These are phyloP conservation scores for Salix suchowensis DNA, from an alignment of 345 rosid genomes.

Conservation along the genomic window DNA sequence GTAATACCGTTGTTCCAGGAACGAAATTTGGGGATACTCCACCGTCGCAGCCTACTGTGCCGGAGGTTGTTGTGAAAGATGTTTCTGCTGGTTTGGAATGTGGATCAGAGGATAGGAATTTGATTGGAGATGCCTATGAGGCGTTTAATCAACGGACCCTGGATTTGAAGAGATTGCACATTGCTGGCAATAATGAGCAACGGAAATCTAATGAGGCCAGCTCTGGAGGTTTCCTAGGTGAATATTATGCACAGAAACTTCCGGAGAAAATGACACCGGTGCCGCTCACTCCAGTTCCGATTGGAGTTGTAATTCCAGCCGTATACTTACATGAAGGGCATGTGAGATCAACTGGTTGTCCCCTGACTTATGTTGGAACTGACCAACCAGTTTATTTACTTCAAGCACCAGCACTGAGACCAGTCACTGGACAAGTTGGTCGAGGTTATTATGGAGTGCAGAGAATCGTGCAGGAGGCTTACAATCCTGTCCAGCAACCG, in stretches of 20 bases:
- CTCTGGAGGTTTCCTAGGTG: constrained; percentile 18
- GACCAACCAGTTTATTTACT: constrained; percentile 46
- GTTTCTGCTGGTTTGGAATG: constrained; percentile 38
- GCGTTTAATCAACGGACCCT: constrained; percentile 30
- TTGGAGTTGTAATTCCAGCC: constrained; percentile 15
- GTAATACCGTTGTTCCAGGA: constrained; percentile 20
- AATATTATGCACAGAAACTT: constrained; percentile 19
- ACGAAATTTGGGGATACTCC: neutral
- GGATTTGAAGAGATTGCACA: constrained; percentile 42
- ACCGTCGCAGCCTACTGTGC: constrained; percentile 19
- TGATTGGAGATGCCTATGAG: constrained; percentile 18
- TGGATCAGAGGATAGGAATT: constrained; percentile 41
- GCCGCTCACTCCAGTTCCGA: constrained; percentile 26
- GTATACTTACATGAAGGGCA: constrained; percentile 35
- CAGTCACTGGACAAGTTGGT: constrained; percentile 26
- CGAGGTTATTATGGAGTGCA: constrained; percentile 45
- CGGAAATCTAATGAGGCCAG: constrained; percentile 27
- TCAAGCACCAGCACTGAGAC: constrained; percentile 28
- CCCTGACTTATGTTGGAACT: constrained; percentile 11
- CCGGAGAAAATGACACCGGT: constrained; percentile 24
- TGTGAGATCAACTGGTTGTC: constrained; percentile 24
- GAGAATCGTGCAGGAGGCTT: constrained; percentile 35
- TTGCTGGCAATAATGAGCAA: constrained; percentile 28
- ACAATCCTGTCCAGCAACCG: constrained; percentile 29
- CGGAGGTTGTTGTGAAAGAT: constrained; percentile 28